Base-by-base conservation (phyloP, 1,284 basidiomycete species). In the Abortiporus biennis region DNA sequence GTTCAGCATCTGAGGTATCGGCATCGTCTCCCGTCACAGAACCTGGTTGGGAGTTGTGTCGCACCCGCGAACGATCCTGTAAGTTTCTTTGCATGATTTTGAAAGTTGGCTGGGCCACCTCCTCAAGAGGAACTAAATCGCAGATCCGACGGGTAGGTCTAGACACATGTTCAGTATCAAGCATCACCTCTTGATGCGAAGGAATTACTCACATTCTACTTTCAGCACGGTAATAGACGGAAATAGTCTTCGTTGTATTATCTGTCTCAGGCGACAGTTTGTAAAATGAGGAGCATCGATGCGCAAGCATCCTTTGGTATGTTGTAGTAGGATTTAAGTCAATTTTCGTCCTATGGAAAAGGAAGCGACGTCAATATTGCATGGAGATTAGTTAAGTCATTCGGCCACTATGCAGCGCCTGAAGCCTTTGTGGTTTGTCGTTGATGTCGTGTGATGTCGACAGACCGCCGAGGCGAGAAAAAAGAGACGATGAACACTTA, bases 231-330 rank as follows among this genome's bases (percentile, higher is more conserved):
- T 67, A 59, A 45, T 67, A 53, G 34, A 89, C 74, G 29, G 56
- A 61, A 44, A 89, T 83, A 34, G 58, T 67, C 62, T 86, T 89
- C 46, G 69, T 76, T 34, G 62, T 45, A n/a, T 71, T 55, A 56
- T 90, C 86, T 33, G 62, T 72, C 54, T 90, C 87, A 6, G 80
- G 80, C 0, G 64, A 50, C 4, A 89, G 68, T 54, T 67, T 81
- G 63, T 90, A 87, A 59, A 85, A 89, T 2, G 79, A 71, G 8
- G 84, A 83, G 55, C 87, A 90, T 53, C 87, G 79, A 61, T 90
- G 85, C 11, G 90, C 78, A 30, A 91, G 76, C 55, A 91, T 69
- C 23, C 85, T 77, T 58, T 91, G 87, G 62, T 90, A 91, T 30
- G 85, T 77, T 20, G 81, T 85, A 4, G 77, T 62, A 22, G 87